Evolutionary conservation across 305 asterid genomes (phyloP).

Genomic region (Fraxinus floribunda): DNA sequence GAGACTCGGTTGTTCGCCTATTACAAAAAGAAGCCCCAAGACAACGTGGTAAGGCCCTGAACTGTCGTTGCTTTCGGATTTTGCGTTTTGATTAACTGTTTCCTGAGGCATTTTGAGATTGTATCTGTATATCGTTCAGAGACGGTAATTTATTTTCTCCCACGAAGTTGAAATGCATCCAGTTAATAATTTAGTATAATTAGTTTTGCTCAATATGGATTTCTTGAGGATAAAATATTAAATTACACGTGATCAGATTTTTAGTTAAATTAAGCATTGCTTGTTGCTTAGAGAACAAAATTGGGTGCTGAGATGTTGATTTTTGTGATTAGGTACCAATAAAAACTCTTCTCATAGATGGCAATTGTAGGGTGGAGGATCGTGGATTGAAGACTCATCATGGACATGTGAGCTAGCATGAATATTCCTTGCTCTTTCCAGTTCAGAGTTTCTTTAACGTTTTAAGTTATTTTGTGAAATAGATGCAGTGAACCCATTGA

Average conservation of each 20-base stretch:
- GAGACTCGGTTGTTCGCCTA: slow-evolving; percentile 81
- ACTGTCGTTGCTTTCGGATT: slow-evolving; percentile 6
- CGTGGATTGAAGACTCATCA: slow-evolving; percentile 96
- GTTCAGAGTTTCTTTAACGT: slow-evolving; percentile 3
- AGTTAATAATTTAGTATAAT: not conserved
- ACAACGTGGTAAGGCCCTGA: slow-evolving; percentile 54
- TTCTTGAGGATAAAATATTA: not conserved
- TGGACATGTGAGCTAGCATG: slow-evolving; percentile 72
- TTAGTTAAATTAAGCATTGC: not conserved
- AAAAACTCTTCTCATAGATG: slow-evolving; percentile 84
- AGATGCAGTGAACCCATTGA: slow-evolving; percentile 11
- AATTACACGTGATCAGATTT: not conserved
- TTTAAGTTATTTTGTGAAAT: not conserved
- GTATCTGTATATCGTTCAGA: not conserved
- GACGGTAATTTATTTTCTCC: not conserved
- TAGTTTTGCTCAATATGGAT: slow-evolving; percentile 1
- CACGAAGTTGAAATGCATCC: not conserved
- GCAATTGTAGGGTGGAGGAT: slow-evolving; percentile 96
- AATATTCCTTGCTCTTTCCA: slow-evolving; percentile 13
- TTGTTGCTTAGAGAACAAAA: not conserved
- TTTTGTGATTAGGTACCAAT: slow-evolving; percentile 65
- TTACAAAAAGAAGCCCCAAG: slow-evolving; percentile 92
- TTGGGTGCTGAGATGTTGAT: slow-evolving; percentile 9
- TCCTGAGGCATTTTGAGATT: not conserved
- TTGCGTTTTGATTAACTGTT: not conserved